Conservation (phyloP, 495 filamentous ascomycete genomes). For the Aspergillus diversus region DNA sequence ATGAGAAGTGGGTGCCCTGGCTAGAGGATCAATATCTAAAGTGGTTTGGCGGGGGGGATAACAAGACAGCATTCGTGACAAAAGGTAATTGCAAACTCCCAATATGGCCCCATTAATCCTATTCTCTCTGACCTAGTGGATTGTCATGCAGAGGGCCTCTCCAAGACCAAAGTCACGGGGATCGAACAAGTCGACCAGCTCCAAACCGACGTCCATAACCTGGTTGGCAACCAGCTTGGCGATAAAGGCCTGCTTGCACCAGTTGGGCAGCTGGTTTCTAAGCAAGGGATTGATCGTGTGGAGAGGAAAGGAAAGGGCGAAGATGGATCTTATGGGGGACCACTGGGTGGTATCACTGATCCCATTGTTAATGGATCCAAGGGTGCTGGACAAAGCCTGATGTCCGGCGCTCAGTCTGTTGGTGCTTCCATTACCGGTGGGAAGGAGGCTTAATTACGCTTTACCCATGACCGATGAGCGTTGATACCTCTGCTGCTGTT, state of each 20-base stretch:
- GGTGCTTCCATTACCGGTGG: constrained; percentile 14
- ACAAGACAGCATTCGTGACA: constrained; percentile 67
- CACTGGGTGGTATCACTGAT: constrained; percentile 21
- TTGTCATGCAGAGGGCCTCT: constrained; percentile 55
- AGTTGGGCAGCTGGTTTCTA: constrained; percentile 60
- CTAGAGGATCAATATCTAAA: constrained; percentile 70
- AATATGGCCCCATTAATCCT: background rate
- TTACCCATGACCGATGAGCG: background rate
- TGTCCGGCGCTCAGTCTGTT: constrained; percentile 10
- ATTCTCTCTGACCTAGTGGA: constrained; percentile 4
- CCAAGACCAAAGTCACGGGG: constrained; percentile 67
- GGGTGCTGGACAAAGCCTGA: constrained; percentile 13
- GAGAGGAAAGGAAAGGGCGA: constrained; percentile 67
- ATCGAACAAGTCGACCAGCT: constrained; percentile 62
- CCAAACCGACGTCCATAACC: constrained; percentile 63
- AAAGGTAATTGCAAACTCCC: constrained; percentile 48
- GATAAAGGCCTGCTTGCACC: constrained; percentile 64
- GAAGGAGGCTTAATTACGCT: constrained; percentile 5
- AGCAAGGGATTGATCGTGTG: constrained; percentile 65
- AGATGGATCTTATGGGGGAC: constrained; percentile 49
- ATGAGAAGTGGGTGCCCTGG: constrained; percentile 76
- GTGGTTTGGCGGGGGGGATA: constrained; percentile 70
- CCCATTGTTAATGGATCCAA: constrained; percentile 19
- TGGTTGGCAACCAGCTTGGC: constrained; percentile 62
- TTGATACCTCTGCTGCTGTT: background rate